Conservation (phyloP, 2,329 filamentous ascomycete species). For the Colletotrichum cuscutae region DNA sequence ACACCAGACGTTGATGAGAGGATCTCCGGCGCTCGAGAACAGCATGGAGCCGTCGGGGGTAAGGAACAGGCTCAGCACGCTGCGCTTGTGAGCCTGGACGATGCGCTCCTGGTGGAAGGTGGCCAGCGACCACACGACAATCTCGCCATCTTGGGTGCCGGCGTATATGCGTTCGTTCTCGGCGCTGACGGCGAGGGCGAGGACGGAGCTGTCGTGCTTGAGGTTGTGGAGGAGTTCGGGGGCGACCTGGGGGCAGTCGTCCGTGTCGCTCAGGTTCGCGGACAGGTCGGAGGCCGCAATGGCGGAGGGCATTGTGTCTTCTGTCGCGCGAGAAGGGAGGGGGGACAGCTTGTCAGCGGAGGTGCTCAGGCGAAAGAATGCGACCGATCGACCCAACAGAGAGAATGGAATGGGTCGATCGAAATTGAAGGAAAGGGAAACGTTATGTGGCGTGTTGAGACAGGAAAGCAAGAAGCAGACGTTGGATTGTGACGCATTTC, state of each 20-base stretch:
- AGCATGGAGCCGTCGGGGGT: constrained; percentile 80
- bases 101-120: constrained; percentile 84
- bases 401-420: neutral
- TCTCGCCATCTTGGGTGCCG: constrained; percentile 92
- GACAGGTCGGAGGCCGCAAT: constrained; percentile 34
- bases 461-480: neutral
- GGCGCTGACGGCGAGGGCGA: constrained; percentile 84
- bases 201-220: constrained; percentile 80
- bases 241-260: constrained; percentile 41
- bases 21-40: constrained; percentile 93
- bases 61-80: constrained; percentile 86
- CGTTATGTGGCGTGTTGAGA: neutral
- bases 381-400: neutral
- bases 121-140: constrained; percentile 88
- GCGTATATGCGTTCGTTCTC: constrained; percentile 86
- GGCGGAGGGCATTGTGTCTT: constrained; percentile 35
- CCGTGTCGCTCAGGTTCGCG: constrained; percentile 35
- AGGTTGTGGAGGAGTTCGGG: constrained; percentile 81
- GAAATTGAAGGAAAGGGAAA: constrained; percentile 1
- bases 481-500: constrained; percentile 17
- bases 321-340: constrained; percentile 1
- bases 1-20: constrained; percentile 94
- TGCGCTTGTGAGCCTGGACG: constrained; percentile 90
- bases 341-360: constrained; percentile 8
- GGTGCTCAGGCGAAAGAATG: neutral